These are phyloP conservation scores for Eucalyptus erythrocorys DNA, from an alignment of 345 rosid species.

Conservation along the genomic window DNA sequence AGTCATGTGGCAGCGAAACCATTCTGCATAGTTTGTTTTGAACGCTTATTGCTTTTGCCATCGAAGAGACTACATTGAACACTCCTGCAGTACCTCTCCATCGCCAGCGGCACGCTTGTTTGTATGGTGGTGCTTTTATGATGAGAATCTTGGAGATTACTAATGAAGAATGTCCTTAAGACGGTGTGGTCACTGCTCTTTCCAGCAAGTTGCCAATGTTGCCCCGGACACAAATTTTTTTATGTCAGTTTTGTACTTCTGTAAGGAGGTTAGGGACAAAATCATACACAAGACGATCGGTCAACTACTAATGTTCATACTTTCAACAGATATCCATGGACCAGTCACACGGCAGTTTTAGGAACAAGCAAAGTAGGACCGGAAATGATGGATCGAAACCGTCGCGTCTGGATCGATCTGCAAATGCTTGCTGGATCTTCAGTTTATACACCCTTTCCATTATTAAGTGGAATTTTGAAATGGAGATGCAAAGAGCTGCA, in stretches of 20 bases:
- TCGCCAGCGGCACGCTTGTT: neutral
- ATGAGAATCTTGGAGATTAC: neutral
- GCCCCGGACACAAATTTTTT: neutral
- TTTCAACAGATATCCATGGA: neutral
- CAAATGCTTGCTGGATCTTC: neutral
- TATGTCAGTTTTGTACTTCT: neutral
- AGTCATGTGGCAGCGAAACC: neutral
- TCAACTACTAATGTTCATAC: neutral
- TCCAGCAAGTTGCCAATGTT: neutral
- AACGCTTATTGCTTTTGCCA: neutral
- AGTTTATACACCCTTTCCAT: neutral
- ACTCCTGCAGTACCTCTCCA: neutral
- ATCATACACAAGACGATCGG: neutral
- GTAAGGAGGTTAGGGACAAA: neutral
- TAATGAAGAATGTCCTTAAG: neutral
- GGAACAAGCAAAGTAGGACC: neutral
- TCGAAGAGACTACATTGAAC: neutral
- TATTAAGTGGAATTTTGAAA: neutral
- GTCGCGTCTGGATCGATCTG: accelerated
- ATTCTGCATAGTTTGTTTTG: neutral
- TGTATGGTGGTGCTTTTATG: neutral
- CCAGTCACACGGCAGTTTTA: neutral
- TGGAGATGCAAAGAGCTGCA: accelerated
- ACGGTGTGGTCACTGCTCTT: accelerated
- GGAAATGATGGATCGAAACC: neutral